phyloP scores from a whole-genome alignment of 164 flowering plant species.

The Tetrastigma voinierianum region DNA sequence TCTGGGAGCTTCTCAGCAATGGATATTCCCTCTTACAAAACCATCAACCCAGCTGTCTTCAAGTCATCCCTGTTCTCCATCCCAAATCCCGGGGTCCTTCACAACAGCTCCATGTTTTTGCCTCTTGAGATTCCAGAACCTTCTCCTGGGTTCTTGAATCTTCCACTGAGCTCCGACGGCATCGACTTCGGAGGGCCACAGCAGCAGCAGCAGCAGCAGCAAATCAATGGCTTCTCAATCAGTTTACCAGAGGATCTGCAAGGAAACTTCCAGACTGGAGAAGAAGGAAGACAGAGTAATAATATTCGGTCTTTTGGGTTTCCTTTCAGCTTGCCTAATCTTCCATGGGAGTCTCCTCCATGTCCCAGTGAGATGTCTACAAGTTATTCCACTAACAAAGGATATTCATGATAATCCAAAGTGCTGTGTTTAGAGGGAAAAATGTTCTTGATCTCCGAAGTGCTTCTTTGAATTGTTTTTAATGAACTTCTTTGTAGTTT shows the following conservation, averaged over 20 bases:
- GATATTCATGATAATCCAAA: slow-evolving; percentile 32
- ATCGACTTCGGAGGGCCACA: slow-evolving; percentile 38
- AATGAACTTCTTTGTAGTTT: no score
- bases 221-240: slow-evolving; percentile 33
- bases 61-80: slow-evolving; percentile 30
- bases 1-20: slow-evolving; percentile 29
- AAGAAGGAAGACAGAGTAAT: slow-evolving; percentile 28
- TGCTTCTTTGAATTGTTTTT: no score
- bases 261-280: slow-evolving; percentile 24
- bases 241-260: slow-evolving; percentile 38
- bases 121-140: slow-evolving; percentile 39
- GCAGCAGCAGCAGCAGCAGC: slow-evolving; percentile 50
- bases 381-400: slow-evolving; percentile 55
- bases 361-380: slow-evolving; percentile 76
- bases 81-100: slow-evolving; percentile 32
- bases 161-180: slow-evolving; percentile 19
- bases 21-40: slow-evolving; percentile 37
- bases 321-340: slow-evolving; percentile 58
- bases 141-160: no score
- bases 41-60: slow-evolving; percentile 21
- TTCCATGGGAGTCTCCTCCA: slow-evolving; percentile 71
- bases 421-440: no score
- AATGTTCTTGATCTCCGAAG: no score
- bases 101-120: slow-evolving; percentile 37
- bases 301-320: slow-evolving; percentile 41